Conservation (phyloP, 1,284 basidiomycete species). For the Bjerkandera adusta region DNA sequence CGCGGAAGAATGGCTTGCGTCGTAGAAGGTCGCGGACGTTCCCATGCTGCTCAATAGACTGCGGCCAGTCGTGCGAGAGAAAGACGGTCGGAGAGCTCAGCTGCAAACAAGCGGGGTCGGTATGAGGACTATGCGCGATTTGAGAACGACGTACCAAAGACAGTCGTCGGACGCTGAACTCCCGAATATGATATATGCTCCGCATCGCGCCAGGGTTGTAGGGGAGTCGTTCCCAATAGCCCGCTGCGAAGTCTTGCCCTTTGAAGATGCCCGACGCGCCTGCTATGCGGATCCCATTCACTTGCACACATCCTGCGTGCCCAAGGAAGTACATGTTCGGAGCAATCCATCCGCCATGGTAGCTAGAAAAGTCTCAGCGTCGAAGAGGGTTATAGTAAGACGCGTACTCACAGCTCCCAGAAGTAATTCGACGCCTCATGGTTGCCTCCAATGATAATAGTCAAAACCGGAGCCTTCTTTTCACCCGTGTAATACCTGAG, state of each 20-base stretch:
- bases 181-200: slow-evolving; percentile 90
- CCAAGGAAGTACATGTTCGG: slow-evolving; percentile 98
- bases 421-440: slow-evolving; percentile 98
- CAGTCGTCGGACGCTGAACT: slow-evolving; percentile 81
- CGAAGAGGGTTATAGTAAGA: not conserved
- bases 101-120: slow-evolving; percentile 33
- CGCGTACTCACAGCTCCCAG: slow-evolving; percentile 82
- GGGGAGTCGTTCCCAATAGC: slow-evolving; percentile 72
- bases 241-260: slow-evolving; percentile 69
- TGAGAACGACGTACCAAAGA: slow-evolving; percentile 58
- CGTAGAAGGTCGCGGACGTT: slow-evolving; percentile 66
- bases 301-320: slow-evolving; percentile 84
- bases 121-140: not conserved
- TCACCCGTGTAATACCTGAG: slow-evolving; percentile 84
- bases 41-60: slow-evolving; percentile 82
- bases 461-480: slow-evolving; percentile 81
- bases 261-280: slow-evolving; percentile 96
- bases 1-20: slow-evolving; percentile 80
- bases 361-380: slow-evolving; percentile 42
- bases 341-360: slow-evolving; percentile 95
- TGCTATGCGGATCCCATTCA: slow-evolving; percentile 85
- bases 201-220: slow-evolving; percentile 70
- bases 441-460: slow-evolving; percentile 96
- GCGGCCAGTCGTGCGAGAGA: slow-evolving; percentile 97
- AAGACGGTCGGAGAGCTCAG: slow-evolving; percentile 71